phyloP scores from a whole-genome alignment of 2,329 filamentous ascomycete species.

The Exophiala sp. region DNA sequence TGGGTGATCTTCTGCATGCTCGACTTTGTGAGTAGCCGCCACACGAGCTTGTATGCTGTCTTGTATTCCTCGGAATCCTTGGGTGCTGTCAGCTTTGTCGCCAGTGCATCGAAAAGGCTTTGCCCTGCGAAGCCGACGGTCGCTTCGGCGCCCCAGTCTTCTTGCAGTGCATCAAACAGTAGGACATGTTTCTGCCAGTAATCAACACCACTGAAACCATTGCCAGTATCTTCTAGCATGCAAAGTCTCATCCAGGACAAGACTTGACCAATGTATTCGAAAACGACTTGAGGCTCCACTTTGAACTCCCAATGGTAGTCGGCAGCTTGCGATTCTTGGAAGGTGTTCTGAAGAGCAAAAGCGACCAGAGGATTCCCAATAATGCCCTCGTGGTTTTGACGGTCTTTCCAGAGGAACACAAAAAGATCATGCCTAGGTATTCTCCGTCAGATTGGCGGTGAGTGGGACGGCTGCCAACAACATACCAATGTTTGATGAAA shows the following conservation, averaged over 20 bases:
- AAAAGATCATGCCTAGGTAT: slow-evolving; percentile 45
- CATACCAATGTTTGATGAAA: slow-evolving; percentile 43
- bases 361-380: slow-evolving; percentile 45
- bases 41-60: slow-evolving; percentile 30
- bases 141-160: slow-evolving; percentile 27
- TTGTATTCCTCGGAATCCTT: slow-evolving; percentile 30
- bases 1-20: slow-evolving; percentile 32
- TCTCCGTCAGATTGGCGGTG: too few species aligned
- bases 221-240: slow-evolving; percentile 33
- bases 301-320: slow-evolving; percentile 36
- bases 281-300: slow-evolving; percentile 29
- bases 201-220: slow-evolving; percentile 32
- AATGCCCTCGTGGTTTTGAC: slow-evolving; percentile 52
- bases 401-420: slow-evolving; percentile 52
- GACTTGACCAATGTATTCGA: slow-evolving; percentile 42
- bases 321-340: slow-evolving; percentile 24
- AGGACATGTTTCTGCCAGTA: slow-evolving; percentile 33
- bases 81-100: slow-evolving; percentile 28
- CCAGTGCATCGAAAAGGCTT: slow-evolving; percentile 30
- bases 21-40: slow-evolving; percentile 27
- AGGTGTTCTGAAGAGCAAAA: slow-evolving; percentile 30
- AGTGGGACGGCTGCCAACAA: background rate
- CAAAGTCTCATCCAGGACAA: slow-evolving; percentile 37
- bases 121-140: slow-evolving; percentile 31
- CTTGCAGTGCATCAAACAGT: slow-evolving; percentile 28